Conservation (phyloP, 73 alveolate genomes). For the Paramecium caudatum region DNA sequence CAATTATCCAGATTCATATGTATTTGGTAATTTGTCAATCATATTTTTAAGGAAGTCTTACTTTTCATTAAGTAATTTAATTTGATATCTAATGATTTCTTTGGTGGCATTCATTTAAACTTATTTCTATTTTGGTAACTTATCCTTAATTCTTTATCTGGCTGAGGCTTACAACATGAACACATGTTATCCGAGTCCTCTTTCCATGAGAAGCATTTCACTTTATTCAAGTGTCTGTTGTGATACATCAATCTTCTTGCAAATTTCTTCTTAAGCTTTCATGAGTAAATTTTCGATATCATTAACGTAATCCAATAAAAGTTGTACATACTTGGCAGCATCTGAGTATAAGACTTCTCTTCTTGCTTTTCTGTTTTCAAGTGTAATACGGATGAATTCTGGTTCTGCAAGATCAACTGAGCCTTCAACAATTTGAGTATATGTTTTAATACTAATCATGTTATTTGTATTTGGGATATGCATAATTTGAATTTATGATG, state of each 20-base stretch:
- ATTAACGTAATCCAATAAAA: constrained; percentile 68
- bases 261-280: constrained; percentile 77
- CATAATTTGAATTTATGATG: constrained; percentile 70
- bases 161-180: constrained; percentile 75
- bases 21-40: constrained; percentile 68
- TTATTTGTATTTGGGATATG: constrained; percentile 73
- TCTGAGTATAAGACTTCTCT: constrained; percentile 73
- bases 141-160: constrained; percentile 77
- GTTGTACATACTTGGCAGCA: constrained; percentile 46
- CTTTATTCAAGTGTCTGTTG: constrained; percentile 70
- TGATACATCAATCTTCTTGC: constrained; percentile 73
- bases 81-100: constrained; percentile 74
- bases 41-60: constrained; percentile 62
- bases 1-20: constrained; percentile 72
- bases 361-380: constrained; percentile 76
- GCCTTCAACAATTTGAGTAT: constrained; percentile 71
- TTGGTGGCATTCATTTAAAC: constrained; percentile 67
- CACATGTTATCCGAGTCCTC: constrained; percentile 78
- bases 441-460: constrained; percentile 70
- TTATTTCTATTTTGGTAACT: constrained; percentile 72
- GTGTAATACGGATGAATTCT: constrained; percentile 70
- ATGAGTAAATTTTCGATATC: constrained; percentile 72
- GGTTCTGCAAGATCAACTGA: constrained; percentile 76
- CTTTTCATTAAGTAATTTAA: constrained; percentile 71
- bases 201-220: constrained; percentile 76